Conservation (phyloP, 345 rosid species). For the Gossypium mustelinum region DNA sequence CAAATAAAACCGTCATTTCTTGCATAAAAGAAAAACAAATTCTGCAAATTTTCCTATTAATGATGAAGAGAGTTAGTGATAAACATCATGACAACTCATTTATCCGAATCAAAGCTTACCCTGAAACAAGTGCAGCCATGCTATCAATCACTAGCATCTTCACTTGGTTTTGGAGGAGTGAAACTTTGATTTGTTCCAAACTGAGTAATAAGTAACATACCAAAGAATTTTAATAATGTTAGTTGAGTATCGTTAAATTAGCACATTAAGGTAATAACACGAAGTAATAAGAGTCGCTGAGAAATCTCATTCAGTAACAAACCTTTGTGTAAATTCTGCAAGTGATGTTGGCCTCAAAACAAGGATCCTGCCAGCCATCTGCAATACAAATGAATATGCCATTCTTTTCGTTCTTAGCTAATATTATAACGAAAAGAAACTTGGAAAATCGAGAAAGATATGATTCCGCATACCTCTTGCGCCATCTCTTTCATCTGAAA, state of each 20-base stretch:
- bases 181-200: slow-evolving; percentile 71
- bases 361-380: slow-evolving; percentile 91
- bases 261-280: neutral
- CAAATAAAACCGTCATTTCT: slow-evolving; percentile 6
- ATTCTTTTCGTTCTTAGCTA: neutral
- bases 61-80: neutral
- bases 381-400: slow-evolving; percentile 14
- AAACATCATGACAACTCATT: neutral
- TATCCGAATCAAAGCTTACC: slow-evolving; percentile 33
- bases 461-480: slow-evolving; percentile 48
- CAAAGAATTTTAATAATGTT: neutral
- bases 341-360: slow-evolving; percentile 71
- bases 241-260: neutral
- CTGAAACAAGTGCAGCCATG: slow-evolving; percentile 84
- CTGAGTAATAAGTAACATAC: slow-evolving; percentile 30
- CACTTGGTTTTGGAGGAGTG: slow-evolving; percentile 64
- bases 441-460: slow-evolving; percentile 12
- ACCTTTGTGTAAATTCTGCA: slow-evolving; percentile 75
- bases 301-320: neutral
- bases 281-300: neutral
- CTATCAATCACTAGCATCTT: slow-evolving; percentile 82
- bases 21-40: slow-evolving; percentile 2
- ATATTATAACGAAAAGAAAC: slow-evolving; percentile 3
- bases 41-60: neutral
- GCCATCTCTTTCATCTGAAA: slow-evolving; percentile 72